Percentiles rank a stretch among this genome's conserved stretches.
Evolutionary conservation across 2,329 filamentous ascomycete genomes (phyloP).

Genomic region (Hypoxylon sp.): DNA sequence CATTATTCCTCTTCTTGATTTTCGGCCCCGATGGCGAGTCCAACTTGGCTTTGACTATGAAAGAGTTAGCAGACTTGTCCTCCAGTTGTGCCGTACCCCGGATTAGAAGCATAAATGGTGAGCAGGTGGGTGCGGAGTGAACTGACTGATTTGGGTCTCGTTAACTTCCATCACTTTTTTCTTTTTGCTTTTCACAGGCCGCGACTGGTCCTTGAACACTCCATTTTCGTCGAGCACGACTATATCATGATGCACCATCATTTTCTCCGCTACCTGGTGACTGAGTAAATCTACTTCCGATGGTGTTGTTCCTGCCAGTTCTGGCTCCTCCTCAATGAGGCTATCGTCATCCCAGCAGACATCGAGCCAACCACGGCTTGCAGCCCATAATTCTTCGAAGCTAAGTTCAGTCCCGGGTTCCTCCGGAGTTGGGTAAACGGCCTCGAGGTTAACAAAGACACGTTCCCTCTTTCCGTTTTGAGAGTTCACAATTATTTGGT

Average conservation of each 20-base stretch:
- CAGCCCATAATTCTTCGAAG: constrained; percentile 92
- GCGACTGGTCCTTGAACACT: constrained; percentile 61
- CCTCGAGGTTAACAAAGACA: constrained; percentile 88
- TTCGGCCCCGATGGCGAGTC: constrained; percentile 91
- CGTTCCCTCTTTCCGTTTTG: constrained; percentile 86
- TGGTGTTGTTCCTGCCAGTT: constrained; percentile 42
- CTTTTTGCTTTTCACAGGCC: constrained; percentile 71
- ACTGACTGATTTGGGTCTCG: constrained; percentile 92
- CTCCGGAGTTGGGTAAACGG: constrained; percentile 84
- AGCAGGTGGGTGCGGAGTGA: background rate
- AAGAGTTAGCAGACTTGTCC: constrained; percentile 51
- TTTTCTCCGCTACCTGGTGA: constrained; percentile 55
- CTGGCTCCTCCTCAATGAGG: constrained; percentile 43
- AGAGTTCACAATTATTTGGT: constrained; percentile 86
- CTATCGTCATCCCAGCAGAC: constrained; percentile 68
- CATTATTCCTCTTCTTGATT: constrained; percentile 78
- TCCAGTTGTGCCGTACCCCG: background rate
- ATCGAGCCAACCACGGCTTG: constrained; percentile 77
- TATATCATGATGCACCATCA: constrained; percentile 62
- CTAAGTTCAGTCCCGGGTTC: constrained; percentile 82
- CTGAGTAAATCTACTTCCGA: constrained; percentile 51
- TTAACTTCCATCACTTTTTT: constrained; percentile 89
- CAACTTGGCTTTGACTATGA: constrained; percentile 88
- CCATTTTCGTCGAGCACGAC: constrained; percentile 73
- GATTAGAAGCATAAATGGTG: background rate